A percentile compares a stretch with the other conserved stretches of the same genome.
phyloP scores from a whole-genome alignment of 805 yeast species.

The Candida sakaeoensis region DNA sequence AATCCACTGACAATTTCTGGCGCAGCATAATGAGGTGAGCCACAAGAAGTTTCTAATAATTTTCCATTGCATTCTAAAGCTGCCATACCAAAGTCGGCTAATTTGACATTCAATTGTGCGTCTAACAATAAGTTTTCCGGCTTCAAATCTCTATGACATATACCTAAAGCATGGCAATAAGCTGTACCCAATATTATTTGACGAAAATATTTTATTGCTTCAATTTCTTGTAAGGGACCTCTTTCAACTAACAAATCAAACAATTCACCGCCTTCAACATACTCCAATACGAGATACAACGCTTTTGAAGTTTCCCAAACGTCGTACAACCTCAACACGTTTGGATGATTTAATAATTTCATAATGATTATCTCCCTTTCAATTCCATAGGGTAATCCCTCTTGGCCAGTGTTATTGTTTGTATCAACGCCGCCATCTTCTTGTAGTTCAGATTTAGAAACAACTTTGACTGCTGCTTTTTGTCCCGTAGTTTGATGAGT shows the following conservation, averaged over 20 bases:
- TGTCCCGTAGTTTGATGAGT: constrained; percentile 67
- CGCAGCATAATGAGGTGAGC: constrained; percentile 86
- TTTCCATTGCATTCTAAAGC: constrained; percentile 72
- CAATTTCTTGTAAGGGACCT: constrained; percentile 68
- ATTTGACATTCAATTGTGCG: constrained; percentile 61
- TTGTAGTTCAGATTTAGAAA: constrained; percentile 57
- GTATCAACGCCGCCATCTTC: constrained; percentile 33
- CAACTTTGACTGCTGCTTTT: constrained; percentile 80
- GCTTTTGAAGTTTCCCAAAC: constrained; percentile 98
- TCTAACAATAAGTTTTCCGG: constrained; percentile 77
- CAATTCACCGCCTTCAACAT: constrained; percentile 85
- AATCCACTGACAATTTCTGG: constrained; percentile 81
- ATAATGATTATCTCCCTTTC: constrained; percentile 96
- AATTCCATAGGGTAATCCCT: constrained; percentile 85
- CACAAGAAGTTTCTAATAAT: constrained; percentile 76
- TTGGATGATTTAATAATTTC: constrained; percentile 92
- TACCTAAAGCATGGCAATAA: constrained; percentile 76
- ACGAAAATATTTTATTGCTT: constrained; percentile 72
- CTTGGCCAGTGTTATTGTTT: constrained; percentile 16
- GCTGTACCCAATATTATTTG: constrained; percentile 77
- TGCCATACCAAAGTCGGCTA: constrained; percentile 90
- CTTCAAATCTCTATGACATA: constrained; percentile 77
- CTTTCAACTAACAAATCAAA: constrained; percentile 69
- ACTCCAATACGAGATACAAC: constrained; percentile 71
- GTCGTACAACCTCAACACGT: constrained; percentile 88